phyloP scores from a whole-genome alignment of 176 grass and related monocot genomes.

The Coix lacrymajobi region DNA sequence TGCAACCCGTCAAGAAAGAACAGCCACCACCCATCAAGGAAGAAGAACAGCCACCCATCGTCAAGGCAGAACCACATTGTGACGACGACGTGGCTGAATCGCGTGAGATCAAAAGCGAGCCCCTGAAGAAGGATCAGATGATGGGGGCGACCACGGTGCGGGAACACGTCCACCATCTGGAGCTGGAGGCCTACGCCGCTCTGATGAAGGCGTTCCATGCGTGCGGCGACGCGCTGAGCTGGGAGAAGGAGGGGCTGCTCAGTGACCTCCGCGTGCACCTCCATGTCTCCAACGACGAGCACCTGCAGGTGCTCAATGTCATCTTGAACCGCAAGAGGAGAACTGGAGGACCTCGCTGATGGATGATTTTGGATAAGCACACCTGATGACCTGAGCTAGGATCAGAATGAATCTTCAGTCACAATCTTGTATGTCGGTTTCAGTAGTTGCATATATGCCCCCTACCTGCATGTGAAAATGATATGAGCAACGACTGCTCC shows the following conservation, averaged over 20 bases:
- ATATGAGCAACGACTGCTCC: not conserved
- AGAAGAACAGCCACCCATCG: not conserved
- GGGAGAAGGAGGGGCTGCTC: slow-evolving; percentile 62
- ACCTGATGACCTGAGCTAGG: not conserved
- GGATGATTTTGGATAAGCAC: not conserved
- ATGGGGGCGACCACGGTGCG: not conserved
- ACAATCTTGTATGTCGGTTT: not conserved
- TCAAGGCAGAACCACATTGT: not conserved
- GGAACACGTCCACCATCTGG: slow-evolving; percentile 25
- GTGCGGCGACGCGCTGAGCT: slow-evolving; percentile 44
- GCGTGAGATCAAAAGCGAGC: not conserved
- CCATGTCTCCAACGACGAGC: slow-evolving; percentile 68
- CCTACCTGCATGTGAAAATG: not conserved
- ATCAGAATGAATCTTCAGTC: not conserved
- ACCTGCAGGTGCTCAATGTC: slow-evolving; percentile 42
- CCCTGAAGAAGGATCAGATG: not conserved
- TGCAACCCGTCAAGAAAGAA: not conserved
- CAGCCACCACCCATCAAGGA: not conserved
- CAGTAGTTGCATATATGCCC: not conserved
- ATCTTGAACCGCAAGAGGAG: slow-evolving; percentile 19
- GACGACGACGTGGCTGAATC: not conserved
- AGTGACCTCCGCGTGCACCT: slow-evolving; percentile 52
- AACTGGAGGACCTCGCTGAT: not conserved
- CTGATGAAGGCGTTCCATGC: slow-evolving; percentile 59
- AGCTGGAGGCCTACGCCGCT: slow-evolving; percentile 51